Conservation (phyloP, 2,329 filamentous ascomycete genomes). For the Xylariaceae sp. region DNA sequence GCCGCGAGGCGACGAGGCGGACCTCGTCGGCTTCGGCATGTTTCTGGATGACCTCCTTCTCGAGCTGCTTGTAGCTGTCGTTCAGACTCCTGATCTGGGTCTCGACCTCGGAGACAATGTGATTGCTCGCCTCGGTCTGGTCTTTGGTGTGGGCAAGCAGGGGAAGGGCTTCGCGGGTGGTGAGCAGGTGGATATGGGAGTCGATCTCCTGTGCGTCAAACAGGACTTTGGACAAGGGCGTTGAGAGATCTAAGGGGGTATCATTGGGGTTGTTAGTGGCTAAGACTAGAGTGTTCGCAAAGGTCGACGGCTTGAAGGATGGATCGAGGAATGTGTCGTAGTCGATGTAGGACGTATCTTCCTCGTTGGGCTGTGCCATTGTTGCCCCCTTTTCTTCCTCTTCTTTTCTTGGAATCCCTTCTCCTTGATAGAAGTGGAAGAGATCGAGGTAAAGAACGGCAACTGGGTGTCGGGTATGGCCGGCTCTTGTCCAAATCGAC, state of each 20-base stretch:
- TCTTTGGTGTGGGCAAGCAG: conserved; percentile 74
- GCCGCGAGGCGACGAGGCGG: conserved; percentile 68
- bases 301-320: conserved; percentile 73
- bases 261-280: conserved; percentile 91
- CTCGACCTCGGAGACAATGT: conserved; percentile 74
- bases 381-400: neutral
- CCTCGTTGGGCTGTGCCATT: conserved; percentile 40
- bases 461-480: no score
- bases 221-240: conserved; percentile 85
- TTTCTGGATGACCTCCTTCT: conserved; percentile 81
- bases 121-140: conserved; percentile 69
- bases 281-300: conserved; percentile 86
- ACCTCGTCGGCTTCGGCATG: conserved; percentile 86
- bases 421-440: no score
- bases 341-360: conserved; percentile 85
- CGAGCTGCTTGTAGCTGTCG: conserved; percentile 79
- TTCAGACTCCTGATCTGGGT: conserved; percentile 76
- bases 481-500: no score
- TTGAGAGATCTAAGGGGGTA: conserved; percentile 86
- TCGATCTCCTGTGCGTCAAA: conserved; percentile 98
- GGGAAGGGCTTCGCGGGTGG: conserved; percentile 78
- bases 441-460: no score
- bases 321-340: conserved; percentile 88
- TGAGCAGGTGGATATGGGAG: conserved; percentile 88
- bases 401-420: no score